Percentiles rank a stretch among this genome's conserved stretches.
These are phyloP conservation scores for Aureoboletus auriporus DNA, from an alignment of 768 basidiomycete genomes.

Conservation along the genomic window DNA sequence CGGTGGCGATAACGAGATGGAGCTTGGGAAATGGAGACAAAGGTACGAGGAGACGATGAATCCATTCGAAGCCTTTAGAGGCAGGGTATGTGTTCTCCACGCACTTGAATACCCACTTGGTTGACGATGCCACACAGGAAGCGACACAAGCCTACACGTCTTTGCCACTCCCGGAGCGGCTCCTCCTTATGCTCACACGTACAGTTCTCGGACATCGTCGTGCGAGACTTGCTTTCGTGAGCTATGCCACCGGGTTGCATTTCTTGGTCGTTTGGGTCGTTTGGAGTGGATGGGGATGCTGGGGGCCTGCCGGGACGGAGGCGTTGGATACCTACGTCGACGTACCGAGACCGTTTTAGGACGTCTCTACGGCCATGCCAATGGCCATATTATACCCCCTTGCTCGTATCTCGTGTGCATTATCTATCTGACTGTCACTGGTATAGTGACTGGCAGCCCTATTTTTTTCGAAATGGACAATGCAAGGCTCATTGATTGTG, in stretches of 20 bases:
- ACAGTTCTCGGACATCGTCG: conserved; percentile 86
- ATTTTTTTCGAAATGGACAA: too few relatives aligned
- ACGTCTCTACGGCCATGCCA: too few relatives aligned
- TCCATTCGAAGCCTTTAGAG: conserved; percentile 96
- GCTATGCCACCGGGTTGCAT: conserved; percentile 80
- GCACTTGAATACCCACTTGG: background rate
- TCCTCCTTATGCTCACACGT: conserved; percentile 80
- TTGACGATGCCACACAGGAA: conserved; percentile 56
- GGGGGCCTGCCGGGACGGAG: conserved; percentile 39
- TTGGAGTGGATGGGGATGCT: conserved; percentile 56
- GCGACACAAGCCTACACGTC: conserved; percentile 90
- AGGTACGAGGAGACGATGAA: conserved; percentile 98
- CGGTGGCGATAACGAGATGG: conserved; percentile 47
- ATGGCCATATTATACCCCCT: too few relatives aligned
- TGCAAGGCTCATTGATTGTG: too few relatives aligned
- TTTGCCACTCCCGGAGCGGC: conserved; percentile 87
- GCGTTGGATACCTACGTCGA: conserved; percentile 1
- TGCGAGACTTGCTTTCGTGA: conserved; percentile 84
- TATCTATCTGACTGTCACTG: too few relatives aligned
- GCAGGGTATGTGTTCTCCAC: conserved; percentile 59
- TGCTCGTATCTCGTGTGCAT: too few relatives aligned
- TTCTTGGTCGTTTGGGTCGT: conserved; percentile 75
- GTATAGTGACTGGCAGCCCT: too few relatives aligned
- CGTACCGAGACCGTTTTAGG: conserved; percentile 17
- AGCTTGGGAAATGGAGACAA: conserved; percentile 82